phyloP scores from a whole-genome alignment of 345 rosid genomes.

The Heritiera fomes region DNA sequence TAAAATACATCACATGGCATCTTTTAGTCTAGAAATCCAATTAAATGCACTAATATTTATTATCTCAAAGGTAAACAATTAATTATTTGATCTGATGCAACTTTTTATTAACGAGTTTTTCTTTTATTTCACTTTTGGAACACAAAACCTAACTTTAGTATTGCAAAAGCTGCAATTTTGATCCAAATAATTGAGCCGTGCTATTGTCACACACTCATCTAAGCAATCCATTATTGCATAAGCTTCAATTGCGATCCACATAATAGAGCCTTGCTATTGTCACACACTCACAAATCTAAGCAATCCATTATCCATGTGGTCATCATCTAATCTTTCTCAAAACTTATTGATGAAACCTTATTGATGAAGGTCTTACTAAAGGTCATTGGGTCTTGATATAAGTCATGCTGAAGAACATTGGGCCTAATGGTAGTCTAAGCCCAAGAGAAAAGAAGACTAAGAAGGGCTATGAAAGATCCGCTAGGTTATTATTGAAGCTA shows the following conservation, averaged over 20 bases:
- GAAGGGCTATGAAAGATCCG: no score
- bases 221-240: slow-evolving; percentile 9
- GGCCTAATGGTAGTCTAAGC: no score
- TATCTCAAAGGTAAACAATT: not conserved
- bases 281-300: slow-evolving; percentile 1
- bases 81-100: not conserved
- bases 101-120: no score
- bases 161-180: not conserved
- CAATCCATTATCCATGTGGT: slow-evolving; percentile 9
- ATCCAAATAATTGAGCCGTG: not conserved
- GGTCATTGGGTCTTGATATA: no score
- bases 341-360: not conserved
- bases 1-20: not conserved
- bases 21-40: not conserved
- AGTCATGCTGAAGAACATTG: no score
- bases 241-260: slow-evolving; percentile 5
- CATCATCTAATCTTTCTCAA: not conserved
- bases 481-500: no score
- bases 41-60: not conserved
- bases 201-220: not conserved
- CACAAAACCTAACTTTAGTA: not conserved
- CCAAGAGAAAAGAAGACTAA: no score
- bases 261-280: not conserved
- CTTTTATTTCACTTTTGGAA: not conserved
- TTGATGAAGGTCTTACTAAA: no score